Evolutionary conservation across 2,329 filamentous ascomycete genomes (phyloP), one percentile per base, ranked within the genome.

Genomic region (Elsinoe necatrix): DNA sequence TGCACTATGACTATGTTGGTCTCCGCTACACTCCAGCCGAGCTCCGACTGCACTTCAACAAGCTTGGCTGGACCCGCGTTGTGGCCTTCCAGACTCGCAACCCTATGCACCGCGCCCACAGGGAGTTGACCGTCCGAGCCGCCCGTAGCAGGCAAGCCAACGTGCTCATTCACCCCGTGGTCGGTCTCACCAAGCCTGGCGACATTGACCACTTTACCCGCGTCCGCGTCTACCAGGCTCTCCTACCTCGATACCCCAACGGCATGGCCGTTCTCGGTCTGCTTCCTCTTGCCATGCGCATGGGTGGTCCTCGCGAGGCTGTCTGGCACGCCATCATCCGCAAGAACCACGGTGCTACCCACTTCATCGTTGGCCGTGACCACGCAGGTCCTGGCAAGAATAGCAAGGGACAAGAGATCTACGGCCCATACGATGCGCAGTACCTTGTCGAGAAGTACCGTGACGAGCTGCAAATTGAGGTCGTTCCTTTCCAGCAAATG

Each of bases 301-400:
- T 98, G 93, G 93, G 90, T 69, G 93, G 93, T 67, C 93, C 93
- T 62, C 89, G 93, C 64, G 93, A 98, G 79, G 93, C 93, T 65
- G 90, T 98, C 77, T 98, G 93, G 93, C 93, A 98, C 80, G 93
- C 93, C 69, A 95, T 98, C 68, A 98, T 98, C 80, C 90, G 93
- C 71, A 98, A 97, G 85, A 98, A 98, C 77, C 91, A 96, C 77
- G 93, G 93, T 67, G 90, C 92, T 48, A 97, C 93, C 14, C 93
- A 98, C 81, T 98, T 98, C 80, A 98, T 98, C 67, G 91, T 98
- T 63, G 93, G 93, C 60, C 89, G 93, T 77, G 93, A 98, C 77
- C 93, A 98, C 76, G 93, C 93, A 63, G 93, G 93, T 51, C 93
- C 93, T 43, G 93, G 93, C 69, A 96, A 95, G 83, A 97, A 97